Conservation (phyloP, 2,329 filamentous ascomycete species). For the Ophiocordyceps robertsii region DNA sequence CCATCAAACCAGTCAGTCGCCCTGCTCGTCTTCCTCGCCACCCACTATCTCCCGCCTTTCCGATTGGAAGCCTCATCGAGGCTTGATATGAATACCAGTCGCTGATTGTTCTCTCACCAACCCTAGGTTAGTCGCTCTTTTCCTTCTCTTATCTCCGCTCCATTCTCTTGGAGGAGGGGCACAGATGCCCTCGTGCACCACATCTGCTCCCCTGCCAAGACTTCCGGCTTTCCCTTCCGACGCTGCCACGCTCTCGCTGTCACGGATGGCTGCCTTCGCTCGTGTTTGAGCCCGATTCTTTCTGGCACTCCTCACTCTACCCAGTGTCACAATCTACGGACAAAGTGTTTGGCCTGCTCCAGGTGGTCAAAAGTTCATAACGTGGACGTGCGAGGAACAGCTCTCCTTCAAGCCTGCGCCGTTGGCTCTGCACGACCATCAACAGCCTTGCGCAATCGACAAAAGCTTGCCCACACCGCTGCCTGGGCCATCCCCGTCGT, state of each 20-base stretch:
- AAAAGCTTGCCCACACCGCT: not conserved
- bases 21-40: slow-evolving; percentile 4
- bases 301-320: not conserved
- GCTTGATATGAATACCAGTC: slow-evolving; percentile 26
- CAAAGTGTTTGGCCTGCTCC: slow-evolving; percentile 1
- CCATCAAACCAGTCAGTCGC: slow-evolving; percentile 3
- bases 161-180: no score
- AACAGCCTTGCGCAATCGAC: not conserved
- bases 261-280: not conserved
- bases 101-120: slow-evolving; percentile 17
- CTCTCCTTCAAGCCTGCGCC: not conserved
- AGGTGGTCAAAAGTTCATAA: not conserved
- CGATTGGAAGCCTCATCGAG: slow-evolving; percentile 11
- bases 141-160: not conserved
- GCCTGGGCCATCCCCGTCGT: not conserved
- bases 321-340: not conserved
- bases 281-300: not conserved
- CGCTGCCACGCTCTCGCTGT: slow-evolving; percentile 1
- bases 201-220: not conserved
- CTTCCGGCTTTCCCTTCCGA: not conserved
- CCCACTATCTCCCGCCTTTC: slow-evolving; percentile 3
- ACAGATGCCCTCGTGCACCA: not conserved
- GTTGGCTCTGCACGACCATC: not conserved
- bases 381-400: not conserved
- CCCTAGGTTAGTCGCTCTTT: slow-evolving; percentile 16